Evolutionary conservation across 208 protist species (phyloP).

Genomic region (Vickermania spadyakhi): DNA sequence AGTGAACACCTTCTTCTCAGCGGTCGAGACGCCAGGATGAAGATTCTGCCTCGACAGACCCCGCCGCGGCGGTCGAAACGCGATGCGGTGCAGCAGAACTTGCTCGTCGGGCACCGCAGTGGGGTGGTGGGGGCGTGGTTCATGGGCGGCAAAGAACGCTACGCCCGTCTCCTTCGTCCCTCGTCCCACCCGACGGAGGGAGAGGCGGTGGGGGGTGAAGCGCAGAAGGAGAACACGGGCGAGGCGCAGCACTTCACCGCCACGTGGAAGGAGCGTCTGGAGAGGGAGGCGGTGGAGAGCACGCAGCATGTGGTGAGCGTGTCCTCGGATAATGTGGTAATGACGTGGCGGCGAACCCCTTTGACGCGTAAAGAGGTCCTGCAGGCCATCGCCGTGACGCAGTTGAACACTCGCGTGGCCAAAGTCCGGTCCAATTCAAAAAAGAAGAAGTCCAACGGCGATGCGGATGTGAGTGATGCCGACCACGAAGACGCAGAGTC

Average conservation of each 20-base stretch:
- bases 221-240: neutral
- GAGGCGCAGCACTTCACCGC: too few species aligned
- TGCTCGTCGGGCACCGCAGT: conserved; percentile 78
- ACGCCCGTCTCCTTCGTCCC: too few species aligned
- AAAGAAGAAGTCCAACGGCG: conserved; percentile 9
- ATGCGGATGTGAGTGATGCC: neutral
- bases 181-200: too few species aligned
- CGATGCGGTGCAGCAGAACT: conserved; percentile 66
- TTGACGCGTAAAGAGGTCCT: conserved; percentile 75
- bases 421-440: conserved; percentile 3
- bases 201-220: neutral
- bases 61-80: conserved; percentile 60
- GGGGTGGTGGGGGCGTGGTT: conserved; percentile 87
- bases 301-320: conserved; percentile 61
- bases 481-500: conserved; percentile 13
- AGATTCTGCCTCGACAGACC: conserved; percentile 77
- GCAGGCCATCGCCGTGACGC: conserved; percentile 60
- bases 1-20: conserved; percentile 78
- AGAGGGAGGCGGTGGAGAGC: too few species aligned
- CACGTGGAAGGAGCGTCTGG: neutral
- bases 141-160: conserved; percentile 29
- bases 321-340: conserved; percentile 71
- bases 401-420: conserved; percentile 45
- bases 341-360: conserved; percentile 56
- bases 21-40: conserved; percentile 82